phyloP scores from a whole-genome alignment of 208 protist species.

The Trypanosoma mega region DNA sequence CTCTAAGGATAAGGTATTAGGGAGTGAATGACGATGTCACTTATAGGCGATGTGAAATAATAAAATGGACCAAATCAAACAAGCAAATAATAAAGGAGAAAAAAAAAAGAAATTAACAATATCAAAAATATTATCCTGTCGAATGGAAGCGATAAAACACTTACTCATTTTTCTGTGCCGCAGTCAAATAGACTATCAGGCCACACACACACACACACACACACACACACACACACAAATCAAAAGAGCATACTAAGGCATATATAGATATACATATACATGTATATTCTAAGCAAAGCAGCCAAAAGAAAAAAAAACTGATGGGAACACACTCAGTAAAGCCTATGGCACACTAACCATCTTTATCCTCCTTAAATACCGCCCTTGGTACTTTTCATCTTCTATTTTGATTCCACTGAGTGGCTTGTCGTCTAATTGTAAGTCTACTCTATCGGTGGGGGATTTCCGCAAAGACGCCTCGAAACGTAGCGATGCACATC shows the following conservation, averaged over 20 bases:
- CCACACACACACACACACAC: conserved; percentile 1
- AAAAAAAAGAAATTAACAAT: conserved; percentile 1
- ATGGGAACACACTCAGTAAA: background rate
- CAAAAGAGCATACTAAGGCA: background rate
- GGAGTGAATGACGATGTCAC: conserved; percentile 5
- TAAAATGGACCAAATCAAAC: background rate
- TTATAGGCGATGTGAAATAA: background rate
- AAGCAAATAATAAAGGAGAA: background rate
- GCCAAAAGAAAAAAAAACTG: conserved; percentile 3
- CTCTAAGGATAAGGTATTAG: background rate
- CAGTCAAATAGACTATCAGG: too few relatives aligned
- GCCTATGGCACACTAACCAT: background rate
- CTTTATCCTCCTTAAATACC: background rate
- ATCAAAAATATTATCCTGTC: background rate
- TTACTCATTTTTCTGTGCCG: too few relatives aligned
- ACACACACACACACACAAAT: background rate
- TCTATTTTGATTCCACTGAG: conserved; percentile 5
- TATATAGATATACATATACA: too few relatives aligned
- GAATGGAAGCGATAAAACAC: too few relatives aligned
- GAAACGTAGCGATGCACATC: conserved; percentile 83
- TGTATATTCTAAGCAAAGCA: background rate
- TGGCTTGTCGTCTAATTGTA: conserved; percentile 6
- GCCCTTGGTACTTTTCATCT: too few relatives aligned
- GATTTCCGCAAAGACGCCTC: conserved; percentile 59
- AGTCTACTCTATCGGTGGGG: conserved; percentile 53